Conservation (phyloP, 179 eudicot genomes). For the Heliamphora pulchella region DNA sequence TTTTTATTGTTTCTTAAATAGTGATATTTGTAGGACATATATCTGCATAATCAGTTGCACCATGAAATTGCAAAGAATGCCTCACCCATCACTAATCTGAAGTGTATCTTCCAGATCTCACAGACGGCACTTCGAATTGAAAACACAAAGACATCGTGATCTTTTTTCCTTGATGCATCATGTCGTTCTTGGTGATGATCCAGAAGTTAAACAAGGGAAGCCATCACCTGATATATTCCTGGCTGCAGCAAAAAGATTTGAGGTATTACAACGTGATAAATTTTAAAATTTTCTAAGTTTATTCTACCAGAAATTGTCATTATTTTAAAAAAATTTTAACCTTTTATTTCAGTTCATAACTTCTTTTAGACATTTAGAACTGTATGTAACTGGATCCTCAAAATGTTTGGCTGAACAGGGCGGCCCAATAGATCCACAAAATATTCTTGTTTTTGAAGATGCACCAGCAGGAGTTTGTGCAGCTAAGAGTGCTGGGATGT, state of each 20-base stretch:
- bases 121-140: slow-evolving; percentile 68
- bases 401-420: slow-evolving; percentile 42
- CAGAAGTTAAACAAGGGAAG: slow-evolving; percentile 91
- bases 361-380: neutral
- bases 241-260: slow-evolving; percentile 87
- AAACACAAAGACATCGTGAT: slow-evolving; percentile 73
- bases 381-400: slow-evolving; percentile 3
- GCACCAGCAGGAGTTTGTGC: slow-evolving; percentile 88
- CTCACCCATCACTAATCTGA: slow-evolving; percentile 16
- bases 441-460: slow-evolving; percentile 83
- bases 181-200: slow-evolving; percentile 88
- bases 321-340: neutral
- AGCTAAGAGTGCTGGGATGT: slow-evolving; percentile 95
- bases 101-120: slow-evolving; percentile 48
- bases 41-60: neutral
- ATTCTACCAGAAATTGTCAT: neutral
- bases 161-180: slow-evolving; percentile 91
- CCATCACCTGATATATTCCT: slow-evolving; percentile 89
- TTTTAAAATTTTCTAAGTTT: neutral
- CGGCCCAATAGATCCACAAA: slow-evolving; percentile 58
- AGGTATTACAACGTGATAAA: slow-evolving; percentile 35
- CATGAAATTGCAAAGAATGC: slow-evolving; percentile 12
- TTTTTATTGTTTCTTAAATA: neutral
- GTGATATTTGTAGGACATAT: neutral
- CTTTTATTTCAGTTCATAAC: neutral